Conservation (phyloP, 1,139 yeast genomes). For the Pneumocystis murina region DNA sequence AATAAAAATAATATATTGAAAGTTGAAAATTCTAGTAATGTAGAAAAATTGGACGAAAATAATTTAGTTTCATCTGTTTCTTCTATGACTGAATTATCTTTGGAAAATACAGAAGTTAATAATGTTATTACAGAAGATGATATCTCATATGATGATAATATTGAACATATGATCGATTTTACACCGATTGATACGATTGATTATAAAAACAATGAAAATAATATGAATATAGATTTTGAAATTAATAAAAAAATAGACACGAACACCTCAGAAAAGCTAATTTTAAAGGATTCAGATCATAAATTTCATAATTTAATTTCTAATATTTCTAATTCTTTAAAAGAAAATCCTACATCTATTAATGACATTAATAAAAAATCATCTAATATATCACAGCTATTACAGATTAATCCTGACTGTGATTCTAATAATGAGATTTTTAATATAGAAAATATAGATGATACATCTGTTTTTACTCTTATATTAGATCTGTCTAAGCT, state of each 20-base stretch:
- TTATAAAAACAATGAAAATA: background rate
- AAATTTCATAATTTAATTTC: background rate
- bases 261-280: background rate
- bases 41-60: constrained; percentile 2
- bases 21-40: constrained; percentile 22
- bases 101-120: constrained; percentile 7
- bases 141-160: background rate
- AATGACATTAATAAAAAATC: background rate
- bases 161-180: constrained; percentile 3
- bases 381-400: background rate
- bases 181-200: background rate
- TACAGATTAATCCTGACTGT: background rate
- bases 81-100: constrained; percentile 2
- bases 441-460: background rate
- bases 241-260: background rate
- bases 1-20: constrained; percentile 13
- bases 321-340: background rate
- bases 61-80: background rate
- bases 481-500: constrained; percentile 25
- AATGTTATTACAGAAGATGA: constrained; percentile 12
- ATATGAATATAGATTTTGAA: background rate
- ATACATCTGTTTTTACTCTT: constrained; percentile 16
- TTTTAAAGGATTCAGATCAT: background rate
- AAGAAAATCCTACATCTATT: background rate
- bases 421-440: background rate